phyloP scores from a whole-genome alignment of 306 rosid species.

The Ziziphus jujuba region DNA sequence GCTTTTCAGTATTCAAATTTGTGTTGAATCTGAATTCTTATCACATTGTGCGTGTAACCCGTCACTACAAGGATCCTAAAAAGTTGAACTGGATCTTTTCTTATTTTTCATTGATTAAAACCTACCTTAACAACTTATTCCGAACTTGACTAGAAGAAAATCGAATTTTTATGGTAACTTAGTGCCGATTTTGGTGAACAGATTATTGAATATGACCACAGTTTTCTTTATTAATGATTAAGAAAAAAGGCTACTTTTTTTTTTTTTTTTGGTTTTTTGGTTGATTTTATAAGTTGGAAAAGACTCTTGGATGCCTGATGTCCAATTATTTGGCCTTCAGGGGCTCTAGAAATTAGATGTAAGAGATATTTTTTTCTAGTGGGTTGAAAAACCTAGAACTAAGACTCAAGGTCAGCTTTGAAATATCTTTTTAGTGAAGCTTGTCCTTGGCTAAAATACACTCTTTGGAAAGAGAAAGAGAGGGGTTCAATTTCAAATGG shows the following conservation, averaged over 20 bases:
- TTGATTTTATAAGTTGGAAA: neutral
- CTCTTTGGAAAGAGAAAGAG: conserved; percentile 45
- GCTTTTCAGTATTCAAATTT: no score
- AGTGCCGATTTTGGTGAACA: conserved; percentile 12
- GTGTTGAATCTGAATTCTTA: no score
- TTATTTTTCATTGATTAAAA: no score
- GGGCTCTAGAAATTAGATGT: neutral
- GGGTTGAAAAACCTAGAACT: conserved; percentile 10
- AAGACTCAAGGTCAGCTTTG: conserved; percentile 17
- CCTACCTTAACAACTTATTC: no score
- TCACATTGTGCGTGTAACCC: no score
- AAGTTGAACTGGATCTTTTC: no score
- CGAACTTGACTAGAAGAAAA: no score
- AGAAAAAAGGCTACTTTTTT: conserved; percentile 1
- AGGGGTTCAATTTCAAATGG: conserved; percentile 25
- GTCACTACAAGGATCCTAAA: no score
- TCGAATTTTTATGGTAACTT: no score
- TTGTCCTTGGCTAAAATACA: conserved; percentile 14
- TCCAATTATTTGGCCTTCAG: conserved; percentile 1
- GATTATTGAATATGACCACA: conserved; percentile 16
- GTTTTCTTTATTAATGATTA: neutral
- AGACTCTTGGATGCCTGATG: conserved; percentile 12
- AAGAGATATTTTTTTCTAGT: neutral
- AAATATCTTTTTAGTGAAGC: conserved; percentile 10
- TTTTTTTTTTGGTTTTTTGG: no score